Evolutionary conservation across 805 yeast species (phyloP).

Genomic region (Metschnikowia picachoensis): DNA sequence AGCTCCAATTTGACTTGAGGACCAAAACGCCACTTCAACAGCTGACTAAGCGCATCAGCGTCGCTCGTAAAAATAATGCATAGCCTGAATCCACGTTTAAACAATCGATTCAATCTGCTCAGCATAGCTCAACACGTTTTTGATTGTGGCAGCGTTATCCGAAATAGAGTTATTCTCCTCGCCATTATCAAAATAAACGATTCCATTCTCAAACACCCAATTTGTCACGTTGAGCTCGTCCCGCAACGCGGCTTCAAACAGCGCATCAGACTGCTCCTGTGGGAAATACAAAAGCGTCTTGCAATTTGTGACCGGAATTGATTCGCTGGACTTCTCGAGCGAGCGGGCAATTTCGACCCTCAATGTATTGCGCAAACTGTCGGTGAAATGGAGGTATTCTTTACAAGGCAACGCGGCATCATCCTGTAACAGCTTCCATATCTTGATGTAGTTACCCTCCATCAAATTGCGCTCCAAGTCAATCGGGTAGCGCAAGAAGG

Average conservation of each 20-base stretch:
- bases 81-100: constrained; percentile 20
- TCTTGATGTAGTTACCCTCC: constrained; percentile 95
- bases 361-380: constrained; percentile 70
- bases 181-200: constrained; percentile 52
- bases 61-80: too few species aligned
- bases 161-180: constrained; percentile 38
- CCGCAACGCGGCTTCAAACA: constrained; percentile 28
- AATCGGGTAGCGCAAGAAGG: constrained; percentile 76
- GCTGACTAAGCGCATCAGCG: too few species aligned
- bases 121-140: constrained; percentile 79
- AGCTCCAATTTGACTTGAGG: too few species aligned
- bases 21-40: too few species aligned
- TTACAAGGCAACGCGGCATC: constrained; percentile 54
- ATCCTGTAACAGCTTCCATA: constrained; percentile 70
- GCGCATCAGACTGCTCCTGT: constrained; percentile 35
- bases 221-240: constrained; percentile 40
- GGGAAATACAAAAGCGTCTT: constrained; percentile 72
- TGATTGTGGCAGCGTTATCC: constrained; percentile 47
- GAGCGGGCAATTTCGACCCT: constrained; percentile 83
- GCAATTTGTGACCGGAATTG: constrained; percentile 78
- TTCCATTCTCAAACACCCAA: constrained; percentile 57
- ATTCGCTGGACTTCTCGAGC: constrained; percentile 70
- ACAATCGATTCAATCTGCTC: constrained; percentile 90
- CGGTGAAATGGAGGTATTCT: constrained; percentile 77
- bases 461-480: constrained; percentile 88